Percentiles rank a stretch among this genome's conserved stretches.
Evolutionary conservation across 2,329 filamentous ascomycete genomes (phyloP).

Genomic region (Beauveria rudraprayagi): DNA sequence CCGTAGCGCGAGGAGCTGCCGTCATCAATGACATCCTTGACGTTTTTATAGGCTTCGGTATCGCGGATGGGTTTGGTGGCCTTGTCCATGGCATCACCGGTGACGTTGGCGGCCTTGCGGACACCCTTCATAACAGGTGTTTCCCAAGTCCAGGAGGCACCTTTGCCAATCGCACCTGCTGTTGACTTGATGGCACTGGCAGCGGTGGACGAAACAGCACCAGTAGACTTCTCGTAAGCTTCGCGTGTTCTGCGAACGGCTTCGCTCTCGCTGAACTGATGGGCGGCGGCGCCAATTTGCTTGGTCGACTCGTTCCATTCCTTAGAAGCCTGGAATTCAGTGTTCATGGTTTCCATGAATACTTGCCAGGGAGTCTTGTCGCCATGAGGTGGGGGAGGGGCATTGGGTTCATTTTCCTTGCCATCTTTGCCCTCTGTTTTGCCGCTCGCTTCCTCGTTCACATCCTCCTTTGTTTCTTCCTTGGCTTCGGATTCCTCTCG

Average conservation of each 20-base stretch:
- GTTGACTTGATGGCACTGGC: conserved; percentile 77
- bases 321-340: conserved; percentile 92
- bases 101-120: conserved; percentile 75
- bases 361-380: conserved; percentile 99
- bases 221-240: conserved; percentile 80
- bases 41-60: conserved; percentile 88
- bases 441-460: not conserved
- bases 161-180: conserved; percentile 78
- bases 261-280: conserved; percentile 90
- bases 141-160: conserved; percentile 96
- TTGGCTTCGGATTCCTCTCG: conserved; percentile 38
- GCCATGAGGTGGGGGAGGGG: conserved; percentile 86
- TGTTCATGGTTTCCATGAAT: conserved; percentile 91
- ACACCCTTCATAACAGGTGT: conserved; percentile 88
- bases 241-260: conserved; percentile 77
- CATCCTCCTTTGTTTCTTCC: conserved; percentile 27
- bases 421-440: conserved; percentile 35
- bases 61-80: conserved; percentile 90
- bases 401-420: conserved; percentile 56
- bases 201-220: conserved; percentile 71
- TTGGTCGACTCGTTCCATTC: conserved; percentile 99
- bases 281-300: conserved; percentile 77
- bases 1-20: conserved; percentile 93
- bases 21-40: conserved; percentile 95
- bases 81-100: conserved; percentile 82